Conservation (phyloP, 768 basidiomycete genomes). For the Russula dissimulans region DNA sequence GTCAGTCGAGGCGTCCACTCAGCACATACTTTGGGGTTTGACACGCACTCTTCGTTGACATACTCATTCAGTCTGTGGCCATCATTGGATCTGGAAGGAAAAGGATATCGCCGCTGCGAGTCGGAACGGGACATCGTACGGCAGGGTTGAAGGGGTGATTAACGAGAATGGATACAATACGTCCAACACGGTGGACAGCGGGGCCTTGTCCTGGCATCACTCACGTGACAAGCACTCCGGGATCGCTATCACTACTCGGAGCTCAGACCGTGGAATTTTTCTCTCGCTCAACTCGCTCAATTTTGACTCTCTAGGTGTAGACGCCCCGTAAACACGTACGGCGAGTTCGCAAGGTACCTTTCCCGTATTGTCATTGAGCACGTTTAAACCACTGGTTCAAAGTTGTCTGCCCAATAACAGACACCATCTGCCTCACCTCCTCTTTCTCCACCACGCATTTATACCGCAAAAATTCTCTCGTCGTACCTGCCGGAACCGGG, state of each 20-base stretch:
- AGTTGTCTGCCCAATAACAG: conserved; percentile 55
- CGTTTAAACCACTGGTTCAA: conserved; percentile 74
- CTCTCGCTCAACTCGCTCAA: too few relatives aligned
- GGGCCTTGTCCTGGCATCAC: too few relatives aligned
- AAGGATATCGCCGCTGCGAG: background rate
- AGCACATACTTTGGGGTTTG: background rate
- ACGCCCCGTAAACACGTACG: background rate
- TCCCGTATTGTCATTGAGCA: conserved; percentile 29
- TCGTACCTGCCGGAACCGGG: conserved; percentile 39
- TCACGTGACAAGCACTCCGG: too few relatives aligned
- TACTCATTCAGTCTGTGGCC: conserved; percentile 35
- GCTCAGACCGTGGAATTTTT: too few relatives aligned
- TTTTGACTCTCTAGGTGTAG: too few relatives aligned
- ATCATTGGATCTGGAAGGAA: conserved; percentile 21
- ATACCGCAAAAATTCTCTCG: conserved; percentile 69
- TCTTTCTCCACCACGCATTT: conserved; percentile 54
- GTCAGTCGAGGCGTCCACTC: background rate
- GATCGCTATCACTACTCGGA: too few relatives aligned
- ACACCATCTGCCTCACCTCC: conserved; percentile 60
- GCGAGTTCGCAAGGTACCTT: background rate
- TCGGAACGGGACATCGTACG: conserved; percentile 3
- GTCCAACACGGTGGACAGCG: background rate
- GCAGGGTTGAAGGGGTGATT: background rate
- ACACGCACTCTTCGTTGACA: conserved; percentile 60
- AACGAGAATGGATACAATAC: conserved; percentile 14